Evolutionary conservation across 129 eudicot species (phyloP).

Genomic region (Flaveria sonorensis): DNA sequence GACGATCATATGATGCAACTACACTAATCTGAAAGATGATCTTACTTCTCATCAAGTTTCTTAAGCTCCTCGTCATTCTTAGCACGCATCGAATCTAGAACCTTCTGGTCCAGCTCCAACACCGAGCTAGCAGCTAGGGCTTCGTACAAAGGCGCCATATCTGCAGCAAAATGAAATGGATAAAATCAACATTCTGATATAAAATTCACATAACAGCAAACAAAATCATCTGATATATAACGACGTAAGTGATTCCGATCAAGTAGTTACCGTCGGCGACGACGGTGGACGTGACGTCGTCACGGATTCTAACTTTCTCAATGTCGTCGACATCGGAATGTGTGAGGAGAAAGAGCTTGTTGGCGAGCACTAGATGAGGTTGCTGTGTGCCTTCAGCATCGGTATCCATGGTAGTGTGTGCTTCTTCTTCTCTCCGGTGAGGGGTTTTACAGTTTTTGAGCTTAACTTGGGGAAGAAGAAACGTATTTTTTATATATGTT

Average conservation of each 20-base stretch:
- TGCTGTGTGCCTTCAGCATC: slow-evolving; percentile 69
- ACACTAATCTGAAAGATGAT: slow-evolving; percentile 48
- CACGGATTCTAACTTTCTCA: slow-evolving; percentile 80
- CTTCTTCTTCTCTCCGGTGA: background rate
- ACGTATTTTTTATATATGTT: slow-evolving; percentile 14
- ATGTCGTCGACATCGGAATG: slow-evolving; percentile 76
- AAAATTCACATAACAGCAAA: background rate
- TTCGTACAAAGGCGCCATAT: slow-evolving; percentile 83
- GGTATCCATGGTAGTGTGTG: slow-evolving; percentile 44
- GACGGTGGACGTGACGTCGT: slow-evolving; percentile 62
- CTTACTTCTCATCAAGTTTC: slow-evolving; percentile 84
- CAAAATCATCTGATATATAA: background rate
- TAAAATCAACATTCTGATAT: background rate
- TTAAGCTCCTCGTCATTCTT: slow-evolving; percentile 65
- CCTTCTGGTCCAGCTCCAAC: slow-evolving; percentile 71
- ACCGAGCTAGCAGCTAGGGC: slow-evolving; percentile 56
- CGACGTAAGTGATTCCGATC: slow-evolving; percentile 1
- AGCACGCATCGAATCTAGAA: slow-evolving; percentile 66
- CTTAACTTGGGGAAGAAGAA: slow-evolving; percentile 37
- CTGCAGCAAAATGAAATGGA: slow-evolving; percentile 38
- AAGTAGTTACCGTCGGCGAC: slow-evolving; percentile 54
- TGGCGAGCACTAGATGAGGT: slow-evolving; percentile 68
- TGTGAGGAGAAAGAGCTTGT: slow-evolving; percentile 78
- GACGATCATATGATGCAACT: slow-evolving; percentile 16
- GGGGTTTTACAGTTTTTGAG: background rate